phyloP scores from a whole-genome alignment of 345 rosid species.

The Hypericum perforatum region DNA sequence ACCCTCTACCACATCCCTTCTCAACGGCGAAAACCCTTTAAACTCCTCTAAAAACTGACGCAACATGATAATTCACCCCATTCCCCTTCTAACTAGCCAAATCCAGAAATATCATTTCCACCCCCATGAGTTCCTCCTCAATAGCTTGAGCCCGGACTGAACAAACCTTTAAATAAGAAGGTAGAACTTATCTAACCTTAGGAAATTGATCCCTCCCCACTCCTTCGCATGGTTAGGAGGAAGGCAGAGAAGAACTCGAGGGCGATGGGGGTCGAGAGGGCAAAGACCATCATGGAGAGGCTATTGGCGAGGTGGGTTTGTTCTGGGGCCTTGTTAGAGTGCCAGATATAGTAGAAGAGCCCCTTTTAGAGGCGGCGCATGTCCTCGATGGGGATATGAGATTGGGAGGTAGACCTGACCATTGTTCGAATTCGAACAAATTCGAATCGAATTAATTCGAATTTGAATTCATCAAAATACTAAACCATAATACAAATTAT shows the following conservation, averaged over 20 bases:
- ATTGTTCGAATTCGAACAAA: too few relatives aligned
- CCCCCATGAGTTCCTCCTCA: slow-evolving; percentile 57
- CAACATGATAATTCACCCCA: slow-evolving; percentile 82
- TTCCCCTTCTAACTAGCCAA: slow-evolving; percentile 48
- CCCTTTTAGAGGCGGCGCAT: slow-evolving; percentile 94
- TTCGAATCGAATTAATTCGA: too few relatives aligned
- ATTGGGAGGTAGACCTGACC: too few relatives aligned
- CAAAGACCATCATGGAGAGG: slow-evolving; percentile 42
- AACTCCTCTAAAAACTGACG: slow-evolving; percentile 66
- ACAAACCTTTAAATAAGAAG: slow-evolving; percentile 69
- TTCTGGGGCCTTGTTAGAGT: slow-evolving; percentile 61
- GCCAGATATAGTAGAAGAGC: slow-evolving; percentile 95
- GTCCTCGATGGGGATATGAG: slow-evolving; percentile 50
- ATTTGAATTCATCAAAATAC: too few relatives aligned
- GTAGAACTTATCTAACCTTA: slow-evolving; percentile 84
- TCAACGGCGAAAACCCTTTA: slow-evolving; percentile 52
- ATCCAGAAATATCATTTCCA: slow-evolving; percentile 42
- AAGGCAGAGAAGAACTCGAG: slow-evolving; percentile 61
- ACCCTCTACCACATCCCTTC: slow-evolving; percentile 35
- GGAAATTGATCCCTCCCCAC: slow-evolving; percentile 79
- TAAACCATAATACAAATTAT: too few relatives aligned
- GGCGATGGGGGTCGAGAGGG: slow-evolving; percentile 41
- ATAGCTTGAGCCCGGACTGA: slow-evolving; percentile 31
- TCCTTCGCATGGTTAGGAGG: slow-evolving; percentile 87
- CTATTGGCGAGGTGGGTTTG: slow-evolving; percentile 60